Conservation (phyloP, 495 filamentous ascomycete species). For the Friedmanniomyces simplex region DNA sequence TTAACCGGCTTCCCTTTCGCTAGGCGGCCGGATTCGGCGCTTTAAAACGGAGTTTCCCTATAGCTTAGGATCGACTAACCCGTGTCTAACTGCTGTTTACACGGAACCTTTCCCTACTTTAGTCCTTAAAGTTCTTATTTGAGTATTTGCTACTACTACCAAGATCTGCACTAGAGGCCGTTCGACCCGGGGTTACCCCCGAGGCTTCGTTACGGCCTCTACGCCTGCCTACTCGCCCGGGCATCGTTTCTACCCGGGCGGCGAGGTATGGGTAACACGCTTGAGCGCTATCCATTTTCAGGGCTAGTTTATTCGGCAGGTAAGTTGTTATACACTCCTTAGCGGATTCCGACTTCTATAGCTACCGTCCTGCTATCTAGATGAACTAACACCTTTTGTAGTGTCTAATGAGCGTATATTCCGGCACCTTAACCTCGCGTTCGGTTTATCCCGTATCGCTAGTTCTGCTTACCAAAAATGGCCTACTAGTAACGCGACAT, state of each 20-base stretch:
- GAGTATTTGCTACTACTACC: conserved; percentile 68
- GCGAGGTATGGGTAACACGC: conserved; percentile 56
- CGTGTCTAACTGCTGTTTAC: conserved; percentile 60
- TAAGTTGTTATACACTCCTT: conserved; percentile 30
- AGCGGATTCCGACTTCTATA: conserved; percentile 41
- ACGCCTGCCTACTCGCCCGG: conserved; percentile 45
- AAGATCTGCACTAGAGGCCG: conserved; percentile 62
- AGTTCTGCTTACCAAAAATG: conserved; percentile 28
- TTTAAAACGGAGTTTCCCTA: conserved; percentile 58
- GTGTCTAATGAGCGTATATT: conserved; percentile 40
- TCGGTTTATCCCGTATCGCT: conserved; percentile 24
- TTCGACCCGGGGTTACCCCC: conserved; percentile 57
- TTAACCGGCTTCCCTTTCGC: conserved; percentile 64
- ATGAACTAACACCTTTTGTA: conserved; percentile 57
- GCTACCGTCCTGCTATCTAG: conserved; percentile 53
- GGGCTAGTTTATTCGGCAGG: conserved; percentile 28
- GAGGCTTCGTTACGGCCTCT: conserved; percentile 52
- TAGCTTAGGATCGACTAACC: conserved; percentile 59
- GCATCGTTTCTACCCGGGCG: conserved; percentile 51
- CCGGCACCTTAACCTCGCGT: conserved; percentile 23
- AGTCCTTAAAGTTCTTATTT: conserved; percentile 65
- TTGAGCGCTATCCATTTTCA: conserved; percentile 38
- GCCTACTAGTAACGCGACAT: conserved; percentile 42
- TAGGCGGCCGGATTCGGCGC: conserved; percentile 44
- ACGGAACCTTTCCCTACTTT: conserved; percentile 62